These are phyloP conservation scores for Apiospora kogelbergensis DNA, from an alignment of 2,329 filamentous ascomycete species.

Conservation along the genomic window DNA sequence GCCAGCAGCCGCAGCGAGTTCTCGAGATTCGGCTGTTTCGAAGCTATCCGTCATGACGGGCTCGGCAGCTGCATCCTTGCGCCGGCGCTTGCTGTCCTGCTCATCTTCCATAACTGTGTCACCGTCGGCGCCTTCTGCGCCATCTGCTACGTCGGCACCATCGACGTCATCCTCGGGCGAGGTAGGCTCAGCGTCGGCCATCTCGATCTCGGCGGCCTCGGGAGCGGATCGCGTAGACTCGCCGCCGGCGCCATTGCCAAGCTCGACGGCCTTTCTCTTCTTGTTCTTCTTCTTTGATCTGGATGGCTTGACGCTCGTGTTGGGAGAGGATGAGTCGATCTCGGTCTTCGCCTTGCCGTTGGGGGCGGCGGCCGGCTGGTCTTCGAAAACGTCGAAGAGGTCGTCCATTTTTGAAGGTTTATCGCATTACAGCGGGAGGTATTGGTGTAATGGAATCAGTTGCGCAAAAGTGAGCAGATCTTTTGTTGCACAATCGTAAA, in stretches of 20 bases:
- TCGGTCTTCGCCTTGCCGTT: slow-evolving; percentile 41
- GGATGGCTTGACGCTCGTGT: slow-evolving; percentile 29
- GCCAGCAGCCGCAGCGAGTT: slow-evolving; percentile 79
- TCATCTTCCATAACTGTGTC: slow-evolving; percentile 41
- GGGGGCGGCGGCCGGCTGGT: slow-evolving; percentile 46
- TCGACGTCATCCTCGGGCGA: slow-evolving; percentile 36
- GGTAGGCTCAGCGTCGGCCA: slow-evolving; percentile 32
- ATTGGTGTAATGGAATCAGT: background rate
- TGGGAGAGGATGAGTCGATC: slow-evolving; percentile 26
- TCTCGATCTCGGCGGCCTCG: slow-evolving; percentile 26
- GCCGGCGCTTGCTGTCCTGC: slow-evolving; percentile 61
- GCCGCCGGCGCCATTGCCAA: slow-evolving; percentile 53
- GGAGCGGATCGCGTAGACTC: slow-evolving; percentile 34
- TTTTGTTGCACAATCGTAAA: background rate
- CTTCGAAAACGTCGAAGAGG: slow-evolving; percentile 80
- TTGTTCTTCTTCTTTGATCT: slow-evolving; percentile 60
- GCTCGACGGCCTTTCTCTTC: slow-evolving; percentile 84
- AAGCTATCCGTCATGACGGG: slow-evolving; percentile 92
- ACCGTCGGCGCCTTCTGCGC: slow-evolving; percentile 35
- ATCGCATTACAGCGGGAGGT: slow-evolving; percentile 13
- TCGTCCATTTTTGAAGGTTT: slow-evolving; percentile 62
- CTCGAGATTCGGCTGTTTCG: slow-evolving; percentile 89
- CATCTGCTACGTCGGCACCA: slow-evolving; percentile 15
- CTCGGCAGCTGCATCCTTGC: slow-evolving; percentile 64
- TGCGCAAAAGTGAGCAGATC: background rate